Conservation (phyloP, 2,329 filamentous ascomycete genomes). For the Verticillium nubilum region DNA sequence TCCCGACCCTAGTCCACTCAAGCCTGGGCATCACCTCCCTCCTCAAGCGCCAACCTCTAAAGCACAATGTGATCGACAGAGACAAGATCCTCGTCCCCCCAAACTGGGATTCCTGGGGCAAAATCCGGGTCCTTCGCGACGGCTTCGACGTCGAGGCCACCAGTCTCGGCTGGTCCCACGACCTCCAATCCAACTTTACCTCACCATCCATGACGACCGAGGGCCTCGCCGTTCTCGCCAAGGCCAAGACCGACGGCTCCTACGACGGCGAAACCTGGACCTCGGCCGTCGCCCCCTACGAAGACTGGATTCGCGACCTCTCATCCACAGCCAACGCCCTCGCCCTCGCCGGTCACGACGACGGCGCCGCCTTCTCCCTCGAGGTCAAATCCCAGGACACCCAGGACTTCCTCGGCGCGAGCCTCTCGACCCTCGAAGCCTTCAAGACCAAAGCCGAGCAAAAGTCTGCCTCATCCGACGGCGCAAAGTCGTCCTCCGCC, state of each 20-base stretch:
- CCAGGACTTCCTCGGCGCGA: slow-evolving; percentile 70
- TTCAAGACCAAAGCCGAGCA: slow-evolving; percentile 51
- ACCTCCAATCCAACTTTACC: slow-evolving; percentile 59
- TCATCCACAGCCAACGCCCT: slow-evolving; percentile 50
- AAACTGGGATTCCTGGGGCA: slow-evolving; percentile 98
- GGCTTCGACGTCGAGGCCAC: slow-evolving; percentile 87
- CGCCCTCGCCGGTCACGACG: slow-evolving; percentile 44
- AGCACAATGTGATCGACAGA: slow-evolving; percentile 87
- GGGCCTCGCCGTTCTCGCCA: slow-evolving; percentile 14
- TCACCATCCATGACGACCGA: slow-evolving; percentile 17
- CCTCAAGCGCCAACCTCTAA: slow-evolving; percentile 70
- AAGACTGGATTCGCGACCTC: slow-evolving; percentile 73
- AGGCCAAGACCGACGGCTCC: slow-evolving; percentile 14
- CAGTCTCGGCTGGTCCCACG: slow-evolving; percentile 79
- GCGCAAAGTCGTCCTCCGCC: slow-evolving; percentile 15
- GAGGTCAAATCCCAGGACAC: slow-evolving; percentile 68
- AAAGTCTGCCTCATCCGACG: slow-evolving; percentile 14
- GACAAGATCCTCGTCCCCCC: slow-evolving; percentile 92
- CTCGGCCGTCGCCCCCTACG: slow-evolving; percentile 67
- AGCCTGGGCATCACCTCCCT: slow-evolving; percentile 82
- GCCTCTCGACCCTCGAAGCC: slow-evolving; percentile 69
- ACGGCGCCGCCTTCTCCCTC: slow-evolving; percentile 34
- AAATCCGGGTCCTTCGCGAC: slow-evolving; percentile 87
- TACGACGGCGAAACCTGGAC: slow-evolving; percentile 27
- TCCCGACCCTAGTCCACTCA: slow-evolving; percentile 77